Base-by-base conservation (phyloP, 495 filamentous ascomycete genomes). In the Achaetomiella virescens region DNA sequence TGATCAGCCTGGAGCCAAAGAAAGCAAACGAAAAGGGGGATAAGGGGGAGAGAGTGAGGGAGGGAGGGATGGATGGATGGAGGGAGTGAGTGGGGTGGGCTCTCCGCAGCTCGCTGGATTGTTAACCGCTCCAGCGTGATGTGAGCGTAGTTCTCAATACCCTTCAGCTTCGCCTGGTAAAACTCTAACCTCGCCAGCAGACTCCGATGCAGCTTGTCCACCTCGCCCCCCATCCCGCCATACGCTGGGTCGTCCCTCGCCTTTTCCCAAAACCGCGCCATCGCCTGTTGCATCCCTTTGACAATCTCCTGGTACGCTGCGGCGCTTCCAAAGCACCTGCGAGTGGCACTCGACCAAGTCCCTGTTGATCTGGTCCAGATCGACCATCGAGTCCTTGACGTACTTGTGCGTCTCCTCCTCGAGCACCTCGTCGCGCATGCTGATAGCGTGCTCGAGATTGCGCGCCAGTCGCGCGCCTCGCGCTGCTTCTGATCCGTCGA, bases 311-410 rank as follows among this genome's bases (percentile, higher is more conserved):
- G 66, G 41, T 81, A 82, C 12, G 79, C 79, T 80, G 78, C 10
- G 79, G 79, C 79, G 69, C 54, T 81, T 81, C 79, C 79, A 82
- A 24, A 82, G 66, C 2, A 81, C 78, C 57, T 78, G 79, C 8
- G 69, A 72, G 55, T 82, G 78, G 55, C 79, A 82, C 57, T 82
- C 79, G 24, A 82, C 79, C 17, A 82, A 63, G 54, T 82, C 77
- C 51, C 75, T 68, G 58, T 81, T 82, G 62, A 82, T 75, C 38
- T 72, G 69, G 57, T 82, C 78, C 8, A 82, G 61, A 55, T 81
- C 75, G 46, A 82, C 68, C 29, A 73, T 67, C n/a, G 66, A 64
- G 17, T 76, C 71, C 52, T 75, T 74, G 43, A 70, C 59, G 61
- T 78, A 77, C 47, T 67, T 52, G 48, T 31, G 5, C 5, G 37